Evolutionary conservation across 352 stramenopile species (phyloP), one percentile per base, ranked within the genome.

Genomic region (Pseudoperonospora humuli): DNA sequence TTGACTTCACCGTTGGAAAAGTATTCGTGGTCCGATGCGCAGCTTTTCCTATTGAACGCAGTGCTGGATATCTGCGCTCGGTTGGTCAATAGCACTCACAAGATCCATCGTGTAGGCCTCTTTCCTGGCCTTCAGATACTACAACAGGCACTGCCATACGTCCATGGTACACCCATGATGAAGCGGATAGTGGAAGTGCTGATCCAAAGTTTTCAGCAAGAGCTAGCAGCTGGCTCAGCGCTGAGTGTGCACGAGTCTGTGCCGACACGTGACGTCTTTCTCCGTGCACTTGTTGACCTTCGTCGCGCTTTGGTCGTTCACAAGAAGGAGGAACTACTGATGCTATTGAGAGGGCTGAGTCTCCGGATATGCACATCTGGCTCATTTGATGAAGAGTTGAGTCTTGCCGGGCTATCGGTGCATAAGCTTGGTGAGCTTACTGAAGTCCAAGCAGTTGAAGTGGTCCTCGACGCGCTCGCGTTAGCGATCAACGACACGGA

Each of bases 51-150:
- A 5, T 43, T 92, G 11, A 82, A 83, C 21, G 61, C 75, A 0
- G 73, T 90, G 14, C 32, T 91, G 9, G 79, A 91, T 40, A 73
- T 93, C 11, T 82, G 66, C n/a, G 55, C 61, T 18, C 70, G 78
- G 24, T 54, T 93, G 24, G 58, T 90, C 0, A 67, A 87, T 17
- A 90, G 78, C 26, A 87, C 76, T 7, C 76, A 91, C 39, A 85
- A 89, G 31, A 54, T 73, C 39, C 77, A 93, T 40, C 76, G 81
- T 3, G 57, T 79, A 11, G 81, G 78, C 0, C 42, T 93, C 0
- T 57, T 70, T 10, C 81, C 81, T 15, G 79, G 75, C 4, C 53
- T 93, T 3, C 70, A 77, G 15, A 78, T 93, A 14, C 42, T 90
- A 11, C 70, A 87, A 42, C 56, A 54, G 4, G 67, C 71, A 4